Evolutionary conservation across 2,329 filamentous ascomycete genomes (phyloP), one percentile per base, ranked within the genome.

Genomic region (Chrysoporthe austroafricana): DNA sequence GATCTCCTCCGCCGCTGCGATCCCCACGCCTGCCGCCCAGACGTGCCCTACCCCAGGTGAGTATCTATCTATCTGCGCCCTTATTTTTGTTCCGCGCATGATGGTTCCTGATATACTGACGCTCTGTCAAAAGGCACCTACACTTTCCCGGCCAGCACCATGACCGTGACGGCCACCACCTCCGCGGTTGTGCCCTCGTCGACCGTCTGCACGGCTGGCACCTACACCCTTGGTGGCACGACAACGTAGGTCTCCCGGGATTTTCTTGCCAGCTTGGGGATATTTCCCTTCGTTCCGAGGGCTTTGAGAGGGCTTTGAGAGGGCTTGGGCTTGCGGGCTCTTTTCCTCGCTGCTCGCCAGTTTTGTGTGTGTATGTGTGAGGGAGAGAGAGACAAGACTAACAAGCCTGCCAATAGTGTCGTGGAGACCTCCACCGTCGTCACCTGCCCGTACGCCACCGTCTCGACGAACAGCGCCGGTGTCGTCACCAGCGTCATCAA

Each of bases 81-180:
- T 26, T 26, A 2, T 26, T 26, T 26, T 26, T 26, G 26, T n/a
- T 7, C 11, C 16, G 3, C 60, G 9, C 2, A 3, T 11, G 4
- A 8, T 44, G 26, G 16, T 16, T n/a, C 8, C 1, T 44, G 56
- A 61, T 11, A 44, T 0, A 7, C 32, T 36, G 1, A 57, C 39
- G 48, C 46, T 14, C 52, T 36, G 6, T 2, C 18, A 9, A 6
- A 14, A 69, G 67, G 91, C 79, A 86, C 85, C 70, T 94, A 93
- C 83, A 93, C 91, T 72, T 88, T 92, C 84, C 88, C 89, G 73
- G 90, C 90, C 69, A 91, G 86, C 73, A 94, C 91, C 70, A 76
- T 92, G 72, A 90, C 87, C 70, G 80, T 94, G 72, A 88, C 84
- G 70, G 82, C 88, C 78, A 85, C 86, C 69, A 91, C 88, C 73